These are phyloP conservation scores for Penicillium sp. DNA, from an alignment of 2,329 filamentous ascomycete species.

Conservation along the genomic window DNA sequence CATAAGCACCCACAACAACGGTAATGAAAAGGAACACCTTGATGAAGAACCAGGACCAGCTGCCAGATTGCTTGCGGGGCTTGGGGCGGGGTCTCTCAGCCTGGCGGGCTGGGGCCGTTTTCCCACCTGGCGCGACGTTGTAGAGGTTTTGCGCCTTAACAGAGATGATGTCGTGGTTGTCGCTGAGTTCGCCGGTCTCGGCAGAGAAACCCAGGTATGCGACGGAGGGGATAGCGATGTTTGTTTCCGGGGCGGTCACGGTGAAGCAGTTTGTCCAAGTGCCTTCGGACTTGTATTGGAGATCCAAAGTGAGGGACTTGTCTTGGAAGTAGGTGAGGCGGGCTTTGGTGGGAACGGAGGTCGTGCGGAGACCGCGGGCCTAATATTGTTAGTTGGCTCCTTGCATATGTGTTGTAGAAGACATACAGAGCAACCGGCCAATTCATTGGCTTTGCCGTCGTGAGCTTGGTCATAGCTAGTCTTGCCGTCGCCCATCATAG, in stretches of 20 bases:
- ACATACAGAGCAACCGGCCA: slow-evolving; percentile 85
- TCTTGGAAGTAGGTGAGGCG: slow-evolving; percentile 96
- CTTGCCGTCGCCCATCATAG: slow-evolving; percentile 92
- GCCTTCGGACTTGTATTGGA: slow-evolving; percentile 90
- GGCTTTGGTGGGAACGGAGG: slow-evolving; percentile 79
- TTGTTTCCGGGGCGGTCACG: slow-evolving; percentile 62
- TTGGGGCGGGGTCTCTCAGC: slow-evolving; percentile 28
- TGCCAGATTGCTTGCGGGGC: slow-evolving; percentile 41
- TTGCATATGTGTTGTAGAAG: neutral
- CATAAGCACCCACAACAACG: slow-evolving; percentile 74
- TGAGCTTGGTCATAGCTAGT: slow-evolving; percentile 90
- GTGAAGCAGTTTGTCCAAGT: slow-evolving; percentile 93
- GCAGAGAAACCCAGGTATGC: slow-evolving; percentile 67
- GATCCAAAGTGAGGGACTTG: slow-evolving; percentile 84
- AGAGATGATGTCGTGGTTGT: slow-evolving; percentile 96
- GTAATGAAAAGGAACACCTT: slow-evolving; percentile 80
- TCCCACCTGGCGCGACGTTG: slow-evolving; percentile 45
- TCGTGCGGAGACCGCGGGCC: slow-evolving; percentile 84
- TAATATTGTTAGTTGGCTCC: slow-evolving; percentile 32
- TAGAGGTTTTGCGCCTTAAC: slow-evolving; percentile 89
- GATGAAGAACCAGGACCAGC: slow-evolving; percentile 75
- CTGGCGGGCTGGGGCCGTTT: slow-evolving; percentile 24
- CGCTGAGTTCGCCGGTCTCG: slow-evolving; percentile 93
- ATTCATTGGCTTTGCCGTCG: slow-evolving; percentile 90
- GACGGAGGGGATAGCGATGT: slow-evolving; percentile 76